Base-by-base conservation (phyloP, 805 yeast species). In the Clavispora phyllophila region DNA sequence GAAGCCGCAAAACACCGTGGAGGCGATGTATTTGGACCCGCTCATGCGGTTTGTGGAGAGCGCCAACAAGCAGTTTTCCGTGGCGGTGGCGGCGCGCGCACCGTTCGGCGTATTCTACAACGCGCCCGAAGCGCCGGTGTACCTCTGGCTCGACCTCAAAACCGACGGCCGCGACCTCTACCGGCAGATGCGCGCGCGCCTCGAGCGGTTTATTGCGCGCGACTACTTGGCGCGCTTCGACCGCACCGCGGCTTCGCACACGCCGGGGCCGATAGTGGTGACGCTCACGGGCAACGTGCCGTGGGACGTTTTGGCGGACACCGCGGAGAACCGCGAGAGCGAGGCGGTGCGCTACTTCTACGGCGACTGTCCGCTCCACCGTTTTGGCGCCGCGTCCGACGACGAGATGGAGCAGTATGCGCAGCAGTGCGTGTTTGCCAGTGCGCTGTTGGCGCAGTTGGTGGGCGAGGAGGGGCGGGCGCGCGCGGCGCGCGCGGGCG, bases 211-310 rank as follows among this genome's bases (percentile, higher is more conserved):
- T 28, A 65, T 73, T 13, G 70, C 70, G 14, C 61, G 64, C 19
- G 72, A 67, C 2, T 84, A 74, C 55, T 57, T 85, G 32, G 70
- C 84, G 1, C 65, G 69, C 41, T 78, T 63, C 52, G 72, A 79
- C 50, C 50, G 63, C 12, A 47, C 51, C 3, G 48, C 62, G 3
- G 56, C 63, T 0, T 48, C 55, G 18, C 56, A 72, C 43, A 57
- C 59, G 2, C 60, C 66, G 37, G 82, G 82, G 1, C 87, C 88
- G 4, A 43, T 85, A 9, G 75, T 85, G 0, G 66, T 84, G 5
- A 72, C 84, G 6, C 70, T 82, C 24, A 84, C 89, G 0, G 93
- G 93, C 1, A 72, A 79, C 51, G 68, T 76, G 23, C 88, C 89
- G 1, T 52, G 61, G 31, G 74, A 65, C 14, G 44, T 53, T 8